A percentile compares a stretch with the other conserved stretches of the same genome.
phyloP scores from a whole-genome alignment of 2,329 filamentous ascomycete genomes.

The Colletotrichum gigasporum region DNA sequence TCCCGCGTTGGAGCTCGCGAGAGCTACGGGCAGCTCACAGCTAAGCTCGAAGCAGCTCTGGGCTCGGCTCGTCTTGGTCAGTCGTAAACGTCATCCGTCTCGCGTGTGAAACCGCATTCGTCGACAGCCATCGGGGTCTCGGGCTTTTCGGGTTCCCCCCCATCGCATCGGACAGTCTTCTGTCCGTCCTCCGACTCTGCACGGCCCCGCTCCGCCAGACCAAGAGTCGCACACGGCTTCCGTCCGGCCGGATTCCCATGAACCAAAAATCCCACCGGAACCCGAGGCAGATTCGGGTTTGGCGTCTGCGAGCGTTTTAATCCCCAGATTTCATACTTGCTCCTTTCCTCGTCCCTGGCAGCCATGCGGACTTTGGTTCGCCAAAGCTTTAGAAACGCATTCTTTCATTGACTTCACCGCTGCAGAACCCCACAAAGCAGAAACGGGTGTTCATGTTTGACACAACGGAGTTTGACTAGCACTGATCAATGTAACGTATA shows the following conservation, averaged over 20 bases:
- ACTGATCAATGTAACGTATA: background rate
- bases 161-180: constrained; percentile 19
- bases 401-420: background rate
- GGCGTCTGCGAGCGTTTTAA: background rate
- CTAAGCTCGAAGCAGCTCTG: too few species aligned
- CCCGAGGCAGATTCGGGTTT: background rate
- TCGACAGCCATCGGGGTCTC: constrained; percentile 17
- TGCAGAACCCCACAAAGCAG: constrained; percentile 10
- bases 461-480: background rate
- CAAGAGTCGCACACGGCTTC: background rate
- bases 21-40: background rate
- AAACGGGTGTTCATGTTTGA: constrained; percentile 5
- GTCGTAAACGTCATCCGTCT: constrained; percentile 24
- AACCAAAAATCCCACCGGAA: background rate
- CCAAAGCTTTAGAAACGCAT: background rate
- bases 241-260: background rate
- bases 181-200: constrained; percentile 8
- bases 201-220: constrained; percentile 22
- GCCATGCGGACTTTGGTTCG: background rate
- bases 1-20: constrained; percentile 6
- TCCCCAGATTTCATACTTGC: background rate
- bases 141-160: constrained; percentile 15
- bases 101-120: constrained; percentile 24
- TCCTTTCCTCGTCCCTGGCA: background rate
- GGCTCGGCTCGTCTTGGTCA: too few species aligned